These are phyloP conservation scores for Schwanniomyces sp. DNA, from an alignment of 805 yeast species.

Conservation along the genomic window DNA sequence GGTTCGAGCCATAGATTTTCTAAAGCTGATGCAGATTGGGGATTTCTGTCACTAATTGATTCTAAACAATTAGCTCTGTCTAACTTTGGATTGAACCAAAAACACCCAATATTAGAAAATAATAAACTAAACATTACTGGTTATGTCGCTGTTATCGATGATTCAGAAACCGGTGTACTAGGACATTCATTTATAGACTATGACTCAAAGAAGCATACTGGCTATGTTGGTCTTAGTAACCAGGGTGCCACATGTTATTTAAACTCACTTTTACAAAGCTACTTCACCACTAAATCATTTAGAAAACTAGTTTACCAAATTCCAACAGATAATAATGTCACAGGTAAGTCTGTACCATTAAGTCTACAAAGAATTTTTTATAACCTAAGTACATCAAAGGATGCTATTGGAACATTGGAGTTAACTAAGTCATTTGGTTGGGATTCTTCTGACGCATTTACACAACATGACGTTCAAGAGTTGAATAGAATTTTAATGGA, in stretches of 20 bases:
- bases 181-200: conserved; percentile 88
- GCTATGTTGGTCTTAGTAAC: conserved; percentile 88
- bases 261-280: conserved; percentile 87
- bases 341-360: conserved; percentile 60
- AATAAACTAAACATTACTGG: conserved; percentile 71
- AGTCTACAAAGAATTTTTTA: conserved; percentile 90
- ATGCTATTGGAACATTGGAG: conserved; percentile 81
- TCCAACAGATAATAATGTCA: conserved; percentile 65
- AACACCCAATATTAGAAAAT: conserved; percentile 45
- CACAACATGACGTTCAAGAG: conserved; percentile 98
- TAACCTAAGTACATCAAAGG: conserved; percentile 66
- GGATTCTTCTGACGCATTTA: conserved; percentile 93
- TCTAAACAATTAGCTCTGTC: conserved; percentile 39
- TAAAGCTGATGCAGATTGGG: conserved; percentile 88
- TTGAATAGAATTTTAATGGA: conserved; percentile 95
- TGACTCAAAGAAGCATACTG: conserved; percentile 84
- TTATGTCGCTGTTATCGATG: conserved; percentile 74
- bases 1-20: conserved; percentile 78
- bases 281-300: conserved; percentile 80
- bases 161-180: conserved; percentile 84
- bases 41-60: conserved; percentile 78
- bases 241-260: conserved; percentile 99
- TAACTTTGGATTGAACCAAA: conserved; percentile 16
- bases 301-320: conserved; percentile 85
- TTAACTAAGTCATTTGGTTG: conserved; percentile 94